Conservation (phyloP, 1,139 yeast species). For the Oligophagozyma castellii region DNA sequence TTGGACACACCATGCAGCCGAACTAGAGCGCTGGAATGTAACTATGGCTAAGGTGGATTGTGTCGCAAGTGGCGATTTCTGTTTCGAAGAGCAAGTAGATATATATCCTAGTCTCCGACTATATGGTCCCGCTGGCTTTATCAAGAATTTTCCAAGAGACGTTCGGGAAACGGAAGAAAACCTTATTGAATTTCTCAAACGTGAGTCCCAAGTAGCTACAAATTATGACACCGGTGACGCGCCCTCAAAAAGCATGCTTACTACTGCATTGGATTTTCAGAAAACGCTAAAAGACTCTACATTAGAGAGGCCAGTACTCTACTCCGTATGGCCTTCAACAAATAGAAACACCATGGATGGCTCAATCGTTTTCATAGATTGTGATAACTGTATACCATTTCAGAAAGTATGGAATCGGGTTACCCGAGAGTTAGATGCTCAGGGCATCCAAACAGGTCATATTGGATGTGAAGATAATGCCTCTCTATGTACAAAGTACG, state of each 20-base stretch:
- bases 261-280: conserved; percentile 24
- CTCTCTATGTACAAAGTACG: conserved; percentile 38
- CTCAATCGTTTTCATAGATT: conserved; percentile 27
- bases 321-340: conserved; percentile 52
- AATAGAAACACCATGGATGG: conserved; percentile 26
- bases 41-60: conserved; percentile 61
- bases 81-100: conserved; percentile 42
- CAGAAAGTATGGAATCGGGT: conserved; percentile 45
- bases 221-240: conserved; percentile 20
- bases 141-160: conserved; percentile 31
- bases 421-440: conserved; percentile 32
- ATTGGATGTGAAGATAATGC: conserved; percentile 42
- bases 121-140: conserved; percentile 37
- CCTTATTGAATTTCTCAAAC: conserved; percentile 35
- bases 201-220: conserved; percentile 33
- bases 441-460: conserved; percentile 38
- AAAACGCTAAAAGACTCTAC: conserved; percentile 31
- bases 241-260: conserved; percentile 11
- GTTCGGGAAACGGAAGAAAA: conserved; percentile 33
- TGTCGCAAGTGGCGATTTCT: conserved; percentile 57
- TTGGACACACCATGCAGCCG: conserved; percentile 31
- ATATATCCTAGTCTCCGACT: conserved; percentile 48
- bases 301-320: conserved; percentile 34
- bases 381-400: conserved; percentile 37
- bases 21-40: conserved; percentile 31